Conservation (phyloP, 208 protist genomes). For the Polymyxa betae region DNA sequence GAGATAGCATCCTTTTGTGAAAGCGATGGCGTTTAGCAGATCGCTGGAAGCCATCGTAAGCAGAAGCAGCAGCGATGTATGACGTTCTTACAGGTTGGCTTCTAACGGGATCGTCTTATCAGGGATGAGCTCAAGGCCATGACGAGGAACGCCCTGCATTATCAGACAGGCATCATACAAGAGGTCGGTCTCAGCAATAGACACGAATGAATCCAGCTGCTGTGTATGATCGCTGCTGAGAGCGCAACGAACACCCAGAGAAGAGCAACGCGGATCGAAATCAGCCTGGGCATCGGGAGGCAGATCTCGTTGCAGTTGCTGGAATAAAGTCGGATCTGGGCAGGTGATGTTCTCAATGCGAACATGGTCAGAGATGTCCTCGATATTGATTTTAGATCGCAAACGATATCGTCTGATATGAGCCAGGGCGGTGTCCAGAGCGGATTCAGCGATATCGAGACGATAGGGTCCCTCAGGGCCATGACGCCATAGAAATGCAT, state of each 20-base stretch:
- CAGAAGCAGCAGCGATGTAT: neutral
- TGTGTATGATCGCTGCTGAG: neutral
- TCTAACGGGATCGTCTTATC: slow-evolving; percentile 32
- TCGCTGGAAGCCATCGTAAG: slow-evolving; percentile 18
- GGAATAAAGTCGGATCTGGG: neutral
- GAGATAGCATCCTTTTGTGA: slow-evolving; percentile 47
- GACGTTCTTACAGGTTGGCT: slow-evolving; percentile 45
- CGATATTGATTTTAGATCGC: slow-evolving; percentile 12
- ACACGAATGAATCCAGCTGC: neutral
- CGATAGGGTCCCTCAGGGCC: neutral
- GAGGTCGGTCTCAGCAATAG: neutral
- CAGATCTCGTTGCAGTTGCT: neutral
- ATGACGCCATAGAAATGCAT: neutral
- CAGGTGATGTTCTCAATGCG: neutral
- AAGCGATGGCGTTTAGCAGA: slow-evolving; percentile 45
- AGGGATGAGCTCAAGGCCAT: neutral
- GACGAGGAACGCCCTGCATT: neutral
- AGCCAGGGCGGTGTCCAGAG: neutral
- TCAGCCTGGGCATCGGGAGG: neutral
- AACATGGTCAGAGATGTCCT: neutral
- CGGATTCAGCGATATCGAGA: neutral
- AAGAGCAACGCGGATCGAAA: neutral
- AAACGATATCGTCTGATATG: neutral
- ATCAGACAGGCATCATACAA: neutral
- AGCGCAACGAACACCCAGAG: neutral